Evolutionary conservation across 78 protist species (phyloP).

Genomic region (Goniomonas avonlea): DNA sequence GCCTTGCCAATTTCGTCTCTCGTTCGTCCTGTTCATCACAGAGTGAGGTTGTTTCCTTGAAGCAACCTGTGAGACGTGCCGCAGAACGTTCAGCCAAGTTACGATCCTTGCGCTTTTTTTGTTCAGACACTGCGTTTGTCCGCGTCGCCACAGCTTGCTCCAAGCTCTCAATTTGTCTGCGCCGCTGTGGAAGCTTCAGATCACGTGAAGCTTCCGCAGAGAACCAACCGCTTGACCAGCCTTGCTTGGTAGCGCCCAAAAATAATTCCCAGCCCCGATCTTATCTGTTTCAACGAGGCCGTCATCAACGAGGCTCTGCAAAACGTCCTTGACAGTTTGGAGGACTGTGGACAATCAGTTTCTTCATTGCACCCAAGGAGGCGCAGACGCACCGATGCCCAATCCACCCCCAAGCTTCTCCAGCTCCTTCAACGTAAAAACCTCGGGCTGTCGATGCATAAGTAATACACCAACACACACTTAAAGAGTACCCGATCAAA

Average conservation of each 20-base stretch:
- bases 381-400: constrained; percentile 17
- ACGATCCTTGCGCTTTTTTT: too few species aligned
- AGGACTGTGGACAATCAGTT: background rate
- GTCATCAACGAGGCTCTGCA: constrained; percentile 46
- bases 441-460: too few species aligned
- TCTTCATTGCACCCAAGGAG: background rate
- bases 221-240: background rate
- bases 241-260: constrained; percentile 44
- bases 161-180: background rate
- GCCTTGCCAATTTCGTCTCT: too few species aligned
- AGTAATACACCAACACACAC: too few species aligned
- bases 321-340: constrained; percentile 44
- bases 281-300: constrained; percentile 29
- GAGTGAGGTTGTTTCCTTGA: too few species aligned
- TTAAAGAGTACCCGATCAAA: too few species aligned
- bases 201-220: background rate
- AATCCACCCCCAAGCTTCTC: constrained; percentile 21
- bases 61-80: too few species aligned
- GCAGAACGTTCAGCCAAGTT: too few species aligned
- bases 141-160: background rate
- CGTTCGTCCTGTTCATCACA: too few species aligned
- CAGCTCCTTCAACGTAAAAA: constrained; percentile 32
- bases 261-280: constrained; percentile 43
- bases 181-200: background rate
- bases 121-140: too few species aligned